Base-by-base conservation (phyloP, 257 asterid species). In the Cynanchum wilfordii region DNA sequence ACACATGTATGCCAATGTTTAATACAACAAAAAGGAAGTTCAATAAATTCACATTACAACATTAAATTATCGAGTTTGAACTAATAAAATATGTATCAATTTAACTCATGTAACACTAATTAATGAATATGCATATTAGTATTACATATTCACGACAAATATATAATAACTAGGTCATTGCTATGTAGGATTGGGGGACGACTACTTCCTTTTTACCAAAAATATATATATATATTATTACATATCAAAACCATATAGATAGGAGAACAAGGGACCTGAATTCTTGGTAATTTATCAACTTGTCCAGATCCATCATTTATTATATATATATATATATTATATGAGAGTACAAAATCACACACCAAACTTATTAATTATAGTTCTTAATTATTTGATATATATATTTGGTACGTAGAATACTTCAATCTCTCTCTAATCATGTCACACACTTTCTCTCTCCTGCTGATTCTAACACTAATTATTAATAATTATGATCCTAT, bases 321-420 rank as follows among this genome's bases (percentile, higher is more conserved):
- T 40, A 40, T 42, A 38, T 38, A 38, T 38, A 38, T 38, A 42
- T 75, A 67, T 51, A 68, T 62, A 75, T 33, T 33, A 33, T 33
- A 33, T 33, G 38, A 63, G 64, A 52, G 33, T 73, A 75, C 77
- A 70, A 84, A 70, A 75, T 3, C 5, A 78, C 82, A 83, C 78
- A 75, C 87, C 79, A 77, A 77, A 73, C 22, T 54, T 20, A 19
- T 42, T 81, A 68, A 76, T 80, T 76, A 50, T 20, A 60, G 33
- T 25, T 66, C 71, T 69, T 19, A 11, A 54, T 9, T 57, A 47
- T 36, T 59, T 12, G 45, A 69, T 27, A 45, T 33, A 33, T 33
- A 17, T 52, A 54, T 19, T 49, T 57, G 63, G 36, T 75, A 68
- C 27, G 19, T 30, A 68, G 27, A 63, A 45, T 59, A 45, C 60